These are phyloP conservation scores for Lodderomyces margitis DNA, from an alignment of 1,139 yeast genomes.

Conservation along the genomic window DNA sequence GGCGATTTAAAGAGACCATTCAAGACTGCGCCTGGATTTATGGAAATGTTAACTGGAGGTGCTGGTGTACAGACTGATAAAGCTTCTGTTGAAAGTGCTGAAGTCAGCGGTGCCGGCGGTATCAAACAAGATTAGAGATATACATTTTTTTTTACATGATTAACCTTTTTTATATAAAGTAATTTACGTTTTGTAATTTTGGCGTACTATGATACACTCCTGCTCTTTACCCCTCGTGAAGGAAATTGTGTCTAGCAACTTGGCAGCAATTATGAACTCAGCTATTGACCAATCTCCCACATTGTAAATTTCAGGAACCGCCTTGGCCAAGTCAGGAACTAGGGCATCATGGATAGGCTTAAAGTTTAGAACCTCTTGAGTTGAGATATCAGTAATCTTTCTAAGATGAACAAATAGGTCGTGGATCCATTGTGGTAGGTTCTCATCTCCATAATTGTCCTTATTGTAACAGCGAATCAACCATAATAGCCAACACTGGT, in stretches of 20 bases:
- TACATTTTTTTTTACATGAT: neutral
- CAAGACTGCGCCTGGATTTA: slow-evolving; percentile 81
- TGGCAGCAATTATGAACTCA: slow-evolving; percentile 57
- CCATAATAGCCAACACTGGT: slow-evolving; percentile 63
- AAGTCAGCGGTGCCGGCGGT: slow-evolving; percentile 86
- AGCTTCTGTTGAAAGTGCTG: slow-evolving; percentile 82
- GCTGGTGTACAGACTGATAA: slow-evolving; percentile 73
- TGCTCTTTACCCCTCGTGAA: slow-evolving; percentile 60
- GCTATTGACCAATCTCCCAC: slow-evolving; percentile 65
- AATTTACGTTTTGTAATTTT: slow-evolving; percentile 5
- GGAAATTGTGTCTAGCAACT: slow-evolving; percentile 55
- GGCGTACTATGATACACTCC: slow-evolving; percentile 54
- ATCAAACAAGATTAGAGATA: slow-evolving; percentile 72
- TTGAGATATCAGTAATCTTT: slow-evolving; percentile 32
- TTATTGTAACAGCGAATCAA: slow-evolving; percentile 58
- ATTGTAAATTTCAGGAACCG: slow-evolving; percentile 61
- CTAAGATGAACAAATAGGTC: slow-evolving; percentile 42
- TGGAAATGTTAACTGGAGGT: slow-evolving; percentile 63
- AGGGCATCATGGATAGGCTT: slow-evolving; percentile 53
- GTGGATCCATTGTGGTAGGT: slow-evolving; percentile 54
- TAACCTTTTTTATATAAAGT: too few species aligned
- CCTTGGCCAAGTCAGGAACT: slow-evolving; percentile 50
- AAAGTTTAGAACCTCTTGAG: slow-evolving; percentile 55
- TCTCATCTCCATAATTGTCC: slow-evolving; percentile 32
- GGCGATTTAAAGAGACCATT: slow-evolving; percentile 98